phyloP scores from a whole-genome alignment of 2,329 filamentous ascomycete species.

The Colletotrichum graminicola region DNA sequence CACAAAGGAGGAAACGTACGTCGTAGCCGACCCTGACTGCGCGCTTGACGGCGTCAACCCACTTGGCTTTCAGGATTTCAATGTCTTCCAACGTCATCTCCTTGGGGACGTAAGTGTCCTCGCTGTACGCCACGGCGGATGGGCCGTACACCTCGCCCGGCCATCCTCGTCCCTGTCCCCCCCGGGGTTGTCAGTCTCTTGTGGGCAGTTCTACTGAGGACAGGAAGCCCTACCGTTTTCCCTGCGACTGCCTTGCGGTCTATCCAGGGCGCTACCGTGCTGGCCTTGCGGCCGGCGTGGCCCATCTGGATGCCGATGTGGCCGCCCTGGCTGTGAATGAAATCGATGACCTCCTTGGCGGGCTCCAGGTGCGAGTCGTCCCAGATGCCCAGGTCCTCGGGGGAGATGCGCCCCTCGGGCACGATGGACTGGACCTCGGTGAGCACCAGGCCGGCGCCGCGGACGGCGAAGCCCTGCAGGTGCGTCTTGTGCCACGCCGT shows the following conservation, averaged over 20 bases:
- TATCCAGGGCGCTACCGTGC: constrained; percentile 69
- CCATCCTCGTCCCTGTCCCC: constrained; percentile 52
- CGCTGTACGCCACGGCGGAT: constrained; percentile 43
- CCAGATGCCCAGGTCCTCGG: constrained; percentile 77
- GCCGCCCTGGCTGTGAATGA: constrained; percentile 75
- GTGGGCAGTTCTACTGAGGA: not conserved
- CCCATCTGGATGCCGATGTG: constrained; percentile 77
- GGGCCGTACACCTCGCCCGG: constrained; percentile 54
- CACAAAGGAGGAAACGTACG: constrained; percentile 28
- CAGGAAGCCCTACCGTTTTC: constrained; percentile 48
- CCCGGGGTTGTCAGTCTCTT: not conserved
- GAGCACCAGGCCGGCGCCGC: constrained; percentile 70
- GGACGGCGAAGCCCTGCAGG: constrained; percentile 52
- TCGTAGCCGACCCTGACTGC: constrained; percentile 76
- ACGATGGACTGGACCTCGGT: constrained; percentile 78
- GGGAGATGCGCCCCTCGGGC: constrained; percentile 78
- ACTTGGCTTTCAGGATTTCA: constrained; percentile 70
- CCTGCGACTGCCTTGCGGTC: constrained; percentile 62
- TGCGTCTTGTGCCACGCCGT: constrained; percentile 60
- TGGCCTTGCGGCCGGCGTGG: constrained; percentile 74
- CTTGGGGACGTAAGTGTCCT: constrained; percentile 46
- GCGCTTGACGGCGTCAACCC: constrained; percentile 64
- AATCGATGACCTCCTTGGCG: constrained; percentile 70
- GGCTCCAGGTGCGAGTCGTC: constrained; percentile 76
- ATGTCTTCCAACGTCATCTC: constrained; percentile 78